Conservation (phyloP, 768 basidiomycete species). For the Ramaria sp. region DNA sequence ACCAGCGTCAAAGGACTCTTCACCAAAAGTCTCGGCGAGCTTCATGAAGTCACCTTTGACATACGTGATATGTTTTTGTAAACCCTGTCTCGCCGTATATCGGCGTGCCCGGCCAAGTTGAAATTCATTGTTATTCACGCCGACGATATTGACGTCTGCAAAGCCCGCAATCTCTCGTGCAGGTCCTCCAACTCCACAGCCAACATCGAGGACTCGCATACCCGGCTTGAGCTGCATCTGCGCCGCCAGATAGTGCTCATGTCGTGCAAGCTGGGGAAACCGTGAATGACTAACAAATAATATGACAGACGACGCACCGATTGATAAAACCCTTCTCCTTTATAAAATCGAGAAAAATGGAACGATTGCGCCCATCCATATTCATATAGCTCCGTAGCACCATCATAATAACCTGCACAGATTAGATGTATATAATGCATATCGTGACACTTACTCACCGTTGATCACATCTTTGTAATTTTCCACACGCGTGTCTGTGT, state of each 20-base stretch:
- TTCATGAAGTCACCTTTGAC: slow-evolving; percentile 97
- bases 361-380: slow-evolving; percentile 88
- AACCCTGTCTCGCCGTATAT: slow-evolving; percentile 69
- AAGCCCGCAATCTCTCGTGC: slow-evolving; percentile 93
- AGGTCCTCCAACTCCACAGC: slow-evolving; percentile 96
- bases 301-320: slow-evolving; percentile 12
- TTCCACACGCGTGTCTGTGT: slow-evolving; percentile 64
- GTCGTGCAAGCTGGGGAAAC: slow-evolving; percentile 60
- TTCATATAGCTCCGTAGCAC: slow-evolving; percentile 91
- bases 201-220: slow-evolving; percentile 96
- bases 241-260: slow-evolving; percentile 93
- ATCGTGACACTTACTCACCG: slow-evolving; percentile 48
- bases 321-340: slow-evolving; percentile 49
- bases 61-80: slow-evolving; percentile 70
- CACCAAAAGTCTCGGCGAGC: slow-evolving; percentile 81
- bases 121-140: slow-evolving; percentile 94
- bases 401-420: slow-evolving; percentile 85
- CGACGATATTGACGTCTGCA: slow-evolving; percentile 73
- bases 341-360: slow-evolving; percentile 97
- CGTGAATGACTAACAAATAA: neutral
- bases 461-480: slow-evolving; percentile 92
- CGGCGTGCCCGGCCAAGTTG: slow-evolving; percentile 79
- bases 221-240: slow-evolving; percentile 78
- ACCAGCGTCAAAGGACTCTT: slow-evolving; percentile 92
- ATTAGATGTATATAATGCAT: neutral